Conservation (phyloP, 768 basidiomycete species). For the Calocybe cyanea region DNA sequence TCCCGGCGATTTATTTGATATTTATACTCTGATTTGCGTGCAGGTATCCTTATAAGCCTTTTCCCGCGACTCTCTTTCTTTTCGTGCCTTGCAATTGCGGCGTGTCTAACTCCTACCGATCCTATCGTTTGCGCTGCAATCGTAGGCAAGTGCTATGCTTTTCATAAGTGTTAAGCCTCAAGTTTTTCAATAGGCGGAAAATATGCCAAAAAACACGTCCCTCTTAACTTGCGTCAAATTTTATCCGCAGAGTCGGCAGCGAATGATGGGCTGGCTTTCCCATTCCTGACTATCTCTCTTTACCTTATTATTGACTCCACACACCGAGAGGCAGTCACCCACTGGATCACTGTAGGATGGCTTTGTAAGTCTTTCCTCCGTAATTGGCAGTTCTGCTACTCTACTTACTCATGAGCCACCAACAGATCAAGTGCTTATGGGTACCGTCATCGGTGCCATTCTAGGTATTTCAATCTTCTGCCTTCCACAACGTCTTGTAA, state of each 20-base stretch:
- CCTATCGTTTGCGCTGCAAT: conserved; percentile 88
- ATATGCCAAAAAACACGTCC: conserved; percentile 68
- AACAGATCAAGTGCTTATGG: conserved; percentile 78
- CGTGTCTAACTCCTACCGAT: conserved; percentile 92
- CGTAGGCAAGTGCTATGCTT: conserved; percentile 43
- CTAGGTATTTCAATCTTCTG: background rate
- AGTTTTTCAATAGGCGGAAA: conserved; percentile 48
- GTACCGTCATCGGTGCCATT: conserved; percentile 63
- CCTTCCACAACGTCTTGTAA: background rate
- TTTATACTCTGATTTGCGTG: background rate
- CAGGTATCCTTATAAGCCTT: conserved; percentile 63
- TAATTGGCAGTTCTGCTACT: no score
- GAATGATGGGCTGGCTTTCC: conserved; percentile 95
- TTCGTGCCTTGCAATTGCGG: conserved; percentile 80
- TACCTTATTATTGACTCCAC: conserved; percentile 77
- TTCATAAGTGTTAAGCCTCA: background rate
- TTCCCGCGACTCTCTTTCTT: conserved; percentile 72
- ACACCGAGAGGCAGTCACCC: conserved; percentile 57
- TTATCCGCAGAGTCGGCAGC: conserved; percentile 89
- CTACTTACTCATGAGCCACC: no score
- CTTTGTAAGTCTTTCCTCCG: conserved; percentile 46
- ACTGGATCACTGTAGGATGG: conserved; percentile 89
- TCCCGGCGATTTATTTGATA: background rate
- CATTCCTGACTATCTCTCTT: conserved; percentile 82
- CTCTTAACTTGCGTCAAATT: conserved; percentile 71